phyloP scores from a whole-genome alignment of 2,329 filamentous ascomycete species.

The Arthrobotrys megalospora region DNA sequence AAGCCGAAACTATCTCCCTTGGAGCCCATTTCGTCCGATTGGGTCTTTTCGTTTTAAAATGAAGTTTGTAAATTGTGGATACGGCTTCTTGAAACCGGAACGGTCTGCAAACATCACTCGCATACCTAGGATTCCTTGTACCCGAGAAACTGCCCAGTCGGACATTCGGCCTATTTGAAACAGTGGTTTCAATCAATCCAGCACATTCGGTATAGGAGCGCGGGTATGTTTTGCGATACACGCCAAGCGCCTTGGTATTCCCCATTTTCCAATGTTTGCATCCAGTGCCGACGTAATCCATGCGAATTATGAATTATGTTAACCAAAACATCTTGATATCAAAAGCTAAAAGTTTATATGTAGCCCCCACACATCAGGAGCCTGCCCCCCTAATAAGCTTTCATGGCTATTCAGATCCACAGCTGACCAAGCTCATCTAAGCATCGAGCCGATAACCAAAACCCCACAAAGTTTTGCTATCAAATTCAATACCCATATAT shows the following conservation, averaged over 20 bases:
- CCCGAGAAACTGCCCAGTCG: background rate
- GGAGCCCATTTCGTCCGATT: background rate
- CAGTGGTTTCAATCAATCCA: slow-evolving; percentile 4
- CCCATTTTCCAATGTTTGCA: background rate
- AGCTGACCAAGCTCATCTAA: slow-evolving; percentile 9
- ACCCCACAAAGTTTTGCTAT: background rate
- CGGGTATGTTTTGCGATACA: slow-evolving; percentile 35
- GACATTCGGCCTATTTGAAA: slow-evolving; percentile 26
- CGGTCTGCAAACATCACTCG: slow-evolving; percentile 12
- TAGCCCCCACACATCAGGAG: background rate
- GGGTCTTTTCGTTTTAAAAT: background rate
- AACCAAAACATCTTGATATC: background rate
- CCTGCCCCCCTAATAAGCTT: slow-evolving; percentile 17
- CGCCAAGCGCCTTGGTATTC: slow-evolving; percentile 39
- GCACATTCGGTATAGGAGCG: background rate
- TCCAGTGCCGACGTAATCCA: background rate
- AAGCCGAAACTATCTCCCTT: background rate
- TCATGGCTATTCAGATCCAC: slow-evolving; percentile 12
- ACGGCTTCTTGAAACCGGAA: slow-evolving; percentile 13
- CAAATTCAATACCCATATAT: slow-evolving; percentile 4
- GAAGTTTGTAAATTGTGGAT: slow-evolving; percentile 2
- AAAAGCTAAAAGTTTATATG: background rate
- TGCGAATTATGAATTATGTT: background rate
- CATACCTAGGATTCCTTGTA: slow-evolving; percentile 13
- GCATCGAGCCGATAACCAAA: background rate